A percentile compares a stretch with the other conserved stretches of the same genome.
Conservation (phyloP, 768 basidiomycete species). For the Rickenella mellea region DNA sequence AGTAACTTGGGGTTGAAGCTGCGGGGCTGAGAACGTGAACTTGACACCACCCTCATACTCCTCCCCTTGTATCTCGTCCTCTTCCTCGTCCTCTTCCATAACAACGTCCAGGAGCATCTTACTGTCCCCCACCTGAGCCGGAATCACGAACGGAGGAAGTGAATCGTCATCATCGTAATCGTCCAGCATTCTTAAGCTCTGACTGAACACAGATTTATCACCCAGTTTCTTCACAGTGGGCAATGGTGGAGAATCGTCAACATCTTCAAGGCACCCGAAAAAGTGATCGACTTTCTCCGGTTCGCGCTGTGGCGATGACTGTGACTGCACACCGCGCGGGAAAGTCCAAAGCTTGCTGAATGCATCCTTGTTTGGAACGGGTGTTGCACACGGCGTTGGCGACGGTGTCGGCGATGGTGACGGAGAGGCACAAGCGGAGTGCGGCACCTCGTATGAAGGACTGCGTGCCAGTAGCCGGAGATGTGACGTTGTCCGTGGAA, state of each 20-base stretch:
- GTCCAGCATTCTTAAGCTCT: conserved; percentile 32
- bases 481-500: conserved; percentile 17
- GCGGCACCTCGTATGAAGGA: conserved; percentile 17
- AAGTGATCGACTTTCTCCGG: conserved; percentile 59
- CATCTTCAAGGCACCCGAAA: conserved; percentile 56
- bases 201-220: conserved; percentile 52
- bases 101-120: conserved; percentile 27
- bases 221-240: conserved; percentile 41
- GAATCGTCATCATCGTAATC: conserved; percentile 42
- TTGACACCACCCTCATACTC: conserved; percentile 56
- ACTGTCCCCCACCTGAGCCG: conserved; percentile 26
- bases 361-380: conserved; percentile 16
- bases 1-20: conserved; percentile 1
- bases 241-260: no score
- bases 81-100: conserved; percentile 36
- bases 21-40: conserved; percentile 43
- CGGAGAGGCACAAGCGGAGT: conserved; percentile 16
- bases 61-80: conserved; percentile 48
- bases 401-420: conserved; percentile 19
- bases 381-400: conserved; percentile 15
- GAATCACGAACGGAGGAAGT: conserved; percentile 38
- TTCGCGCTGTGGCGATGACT: conserved; percentile 12
- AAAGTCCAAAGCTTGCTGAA: conserved; percentile 70
- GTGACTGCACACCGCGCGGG: conserved; percentile 12
- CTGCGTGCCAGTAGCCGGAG: neutral